Evolutionary conservation across 495 filamentous ascomycete genomes (phyloP), one percentile per base, ranked within the genome.

Genomic region (Lasiosphaeria miniovina): DNA sequence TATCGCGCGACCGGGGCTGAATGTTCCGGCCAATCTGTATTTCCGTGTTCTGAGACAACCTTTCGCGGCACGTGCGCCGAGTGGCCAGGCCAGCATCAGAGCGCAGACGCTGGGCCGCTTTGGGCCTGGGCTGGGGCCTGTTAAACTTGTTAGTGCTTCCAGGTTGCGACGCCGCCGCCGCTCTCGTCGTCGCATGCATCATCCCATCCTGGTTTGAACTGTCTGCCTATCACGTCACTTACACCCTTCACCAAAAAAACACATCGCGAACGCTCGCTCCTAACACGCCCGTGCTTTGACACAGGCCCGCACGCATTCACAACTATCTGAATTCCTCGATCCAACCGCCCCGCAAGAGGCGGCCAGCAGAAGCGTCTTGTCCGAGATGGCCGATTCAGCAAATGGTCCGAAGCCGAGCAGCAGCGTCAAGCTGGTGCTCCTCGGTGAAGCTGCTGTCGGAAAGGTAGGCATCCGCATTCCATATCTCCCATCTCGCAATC

Each of bases 341-440:
- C 36, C 24, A 2, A 24, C 24, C 24, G 24, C 24, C 24, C 24
- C 24, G 24, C 24, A 24, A 24, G 24, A 24, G 2, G 24, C 24
- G 24, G 24, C 24, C 24, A 24, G 24, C 24, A 24, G 24, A 24
- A 24, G 24, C 24, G 33, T 32, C 15, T 36, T 38, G 14, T 52
- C 38, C 41, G 41, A 55, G 58, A 84, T 84, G 81, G 76, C 80
- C 58, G 80, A 82, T 59, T 74, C 76, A 60, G 73, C 67, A 59
- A 83, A 86, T 69, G 82, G 84, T 68, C 88, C 93, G 56, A 98
- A 96, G 80, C 94, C 93, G 52, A 97, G 92, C 80, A 96, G 91
- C 82, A 98, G 94, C 74, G 94, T 98, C 70, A 98, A 98, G 85
- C 88, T 98, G 51, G 94, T 98, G 60, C 83, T 98, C 66, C 86